Base-by-base conservation (phyloP, 495 filamentous ascomycete genomes). In the Patellaria atrata region DNA sequence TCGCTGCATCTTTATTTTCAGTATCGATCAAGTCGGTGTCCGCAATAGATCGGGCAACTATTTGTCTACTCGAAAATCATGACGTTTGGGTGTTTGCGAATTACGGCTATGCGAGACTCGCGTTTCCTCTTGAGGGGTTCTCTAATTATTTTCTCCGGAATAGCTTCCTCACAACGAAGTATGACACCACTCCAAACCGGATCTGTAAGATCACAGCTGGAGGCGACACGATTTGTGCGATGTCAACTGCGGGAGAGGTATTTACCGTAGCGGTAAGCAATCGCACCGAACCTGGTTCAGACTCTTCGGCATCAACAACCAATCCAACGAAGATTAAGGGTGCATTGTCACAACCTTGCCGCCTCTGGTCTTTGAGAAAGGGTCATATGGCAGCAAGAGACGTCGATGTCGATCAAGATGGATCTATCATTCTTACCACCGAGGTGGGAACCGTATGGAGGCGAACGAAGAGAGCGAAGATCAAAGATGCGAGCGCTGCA, bases 71-170 rank as follows among this genome's bases (percentile, higher is more conserved):
- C 3, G 77, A 82, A 32, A 91, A 81, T 46, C 73, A 80, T 45
- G 81, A 86, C 22, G 83, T 96, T 19, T 92, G 77, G 63, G 75
- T 97, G 0, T 87, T 97, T 49, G 84, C 82, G 0, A 86, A 85
- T 30, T 94, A 87, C 48, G 89, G 86, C 2, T 94, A 92, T 50
- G 77, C 81, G 9, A 83, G 79, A 33, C 62, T 97, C 11, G 71
- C 69, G 12, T 87, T 94, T 43, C 81, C 84, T 0, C 60, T 81
- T 22, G 79, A 81, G 30, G 62, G 70, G 16, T 80, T 78, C 50
- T 69, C 69, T 11, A 76, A 68, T 32, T 61, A 67, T 32, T 77
- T 78, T 28, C 67, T 87, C 12, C 68, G 68, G 34, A 63, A 71
- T 25, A 73, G 71, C 32, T 73, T 75, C 44, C 71, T 70, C 42